Evolutionary conservation across 2,329 filamentous ascomycete species (phyloP), one percentile per base, ranked within the genome.

Genomic region (Massarina eburnea): DNA sequence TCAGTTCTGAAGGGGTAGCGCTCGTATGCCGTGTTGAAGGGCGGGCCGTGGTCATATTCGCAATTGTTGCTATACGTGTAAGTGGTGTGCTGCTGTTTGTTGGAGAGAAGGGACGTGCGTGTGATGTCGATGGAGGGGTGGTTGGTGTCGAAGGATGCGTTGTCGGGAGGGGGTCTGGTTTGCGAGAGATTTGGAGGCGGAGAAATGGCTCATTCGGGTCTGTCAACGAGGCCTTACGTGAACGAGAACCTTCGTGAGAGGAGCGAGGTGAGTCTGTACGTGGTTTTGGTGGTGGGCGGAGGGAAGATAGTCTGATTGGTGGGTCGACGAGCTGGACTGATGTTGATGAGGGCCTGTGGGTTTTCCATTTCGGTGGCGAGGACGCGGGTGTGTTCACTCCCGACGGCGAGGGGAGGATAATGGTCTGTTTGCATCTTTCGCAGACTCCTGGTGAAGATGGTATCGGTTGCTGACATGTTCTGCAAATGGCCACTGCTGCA

Each of bases 221-320:
- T 1, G 58, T 65, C 3, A 68, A 49, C 1, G 65, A 68, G 8
- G 48, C 15, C 27, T 67, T 67, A n/a, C 63, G 54, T 7, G 49
- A 40, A n/a, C 54, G 52, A 2, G 39, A 29, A 1, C 43, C 36
- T 48, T 57, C 54, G n/a, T 37, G 22, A 12, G 46, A 19, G 24
- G 37, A 21, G 35, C n/a, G 37, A 19, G 46, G 43, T 8, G 30
- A 22, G 8, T 46, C 27, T 26, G 7, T 26, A 7, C 24, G 24
- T 26, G 24, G 7, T 33, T 6, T n/a, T 35, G 33, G 8, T 35
- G 33, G 58, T 17, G 65, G 57, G 7, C 43, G 54, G 3, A 68
- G 49, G 8, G 62, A 61, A n/a, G 63, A 64, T n/a, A 63, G 53
- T 8, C 65, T 60, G 33, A 59, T 58, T 5, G 64, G 62, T n/a